Evolutionary conservation across 179 eudicot species (phyloP).

Genomic region (Silene vulgaris): DNA sequence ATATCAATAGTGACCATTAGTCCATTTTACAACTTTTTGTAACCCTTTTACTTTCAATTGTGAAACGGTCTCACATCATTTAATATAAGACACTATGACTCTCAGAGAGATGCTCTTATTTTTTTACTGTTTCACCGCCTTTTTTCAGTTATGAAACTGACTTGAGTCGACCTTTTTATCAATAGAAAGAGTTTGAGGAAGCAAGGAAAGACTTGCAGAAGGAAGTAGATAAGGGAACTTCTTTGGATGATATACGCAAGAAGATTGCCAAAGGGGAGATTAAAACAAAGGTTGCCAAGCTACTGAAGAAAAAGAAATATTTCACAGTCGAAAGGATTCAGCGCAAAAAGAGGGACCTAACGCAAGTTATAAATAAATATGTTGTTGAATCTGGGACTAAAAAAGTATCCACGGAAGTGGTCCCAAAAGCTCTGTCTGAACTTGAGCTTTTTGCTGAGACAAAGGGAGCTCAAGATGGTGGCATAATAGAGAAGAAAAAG

Average conservation of each 20-base stretch:
- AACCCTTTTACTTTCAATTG: no score
- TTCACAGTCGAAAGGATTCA: conserved; percentile 53
- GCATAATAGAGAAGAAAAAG: conserved; percentile 44
- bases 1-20: no score
- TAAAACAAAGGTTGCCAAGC: conserved; percentile 65
- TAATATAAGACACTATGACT: no score
- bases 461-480: conserved; percentile 45
- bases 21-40: no score
- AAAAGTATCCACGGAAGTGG: conserved; percentile 25
- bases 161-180: conserved; percentile 15
- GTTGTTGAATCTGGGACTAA: conserved; percentile 27
- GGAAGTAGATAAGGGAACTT: conserved; percentile 66
- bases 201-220: conserved; percentile 75
- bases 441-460: conserved; percentile 49
- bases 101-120: not conserved
- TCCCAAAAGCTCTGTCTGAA: conserved; percentile 48
- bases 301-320: conserved; percentile 36
- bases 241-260: conserved; percentile 56
- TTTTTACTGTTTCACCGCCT: not conserved
- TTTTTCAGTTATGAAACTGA: conserved; percentile 10
- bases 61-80: no score
- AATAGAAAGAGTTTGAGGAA: conserved; percentile 79
- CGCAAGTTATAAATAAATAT: conserved; percentile 53
- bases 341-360: conserved; percentile 74
- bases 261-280: conserved; percentile 67